Conservation (phyloP, 805 yeast species). For the Saccharomycopsis malanga region DNA sequence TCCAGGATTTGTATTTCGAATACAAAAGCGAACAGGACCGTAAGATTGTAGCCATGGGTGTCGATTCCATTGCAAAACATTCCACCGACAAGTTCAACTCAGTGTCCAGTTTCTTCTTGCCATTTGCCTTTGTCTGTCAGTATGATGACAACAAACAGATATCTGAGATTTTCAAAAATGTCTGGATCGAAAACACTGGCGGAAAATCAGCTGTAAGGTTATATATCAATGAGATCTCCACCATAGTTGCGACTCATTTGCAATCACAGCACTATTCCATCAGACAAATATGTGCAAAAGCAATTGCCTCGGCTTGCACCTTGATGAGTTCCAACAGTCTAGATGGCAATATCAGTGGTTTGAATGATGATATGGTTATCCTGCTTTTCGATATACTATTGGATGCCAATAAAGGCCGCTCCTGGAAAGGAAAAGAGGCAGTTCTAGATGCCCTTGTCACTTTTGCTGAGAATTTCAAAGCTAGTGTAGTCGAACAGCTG, state of each 20-base stretch:
- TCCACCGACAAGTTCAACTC: slow-evolving; percentile 60
- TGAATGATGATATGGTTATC: slow-evolving; percentile 26
- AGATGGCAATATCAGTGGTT: slow-evolving; percentile 25
- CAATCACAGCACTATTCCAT: slow-evolving; percentile 52
- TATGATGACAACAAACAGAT: slow-evolving; percentile 49
- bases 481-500: slow-evolving; percentile 26
- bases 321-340: slow-evolving; percentile 33
- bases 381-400: slow-evolving; percentile 47
- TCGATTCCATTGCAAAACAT: slow-evolving; percentile 59
- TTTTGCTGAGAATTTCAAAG: slow-evolving; percentile 34
- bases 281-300: slow-evolving; percentile 62
- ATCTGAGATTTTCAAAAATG: slow-evolving; percentile 43
- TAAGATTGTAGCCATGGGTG: slow-evolving; percentile 51
- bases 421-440: slow-evolving; percentile 84
- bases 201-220: slow-evolving; percentile 62
- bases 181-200: slow-evolving; percentile 77
- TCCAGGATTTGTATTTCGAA: slow-evolving; percentile 55
- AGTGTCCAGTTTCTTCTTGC: slow-evolving; percentile 59
- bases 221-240: slow-evolving; percentile 62
- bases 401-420: slow-evolving; percentile 62
- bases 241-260: slow-evolving; percentile 43
- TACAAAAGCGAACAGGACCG: slow-evolving; percentile 36
- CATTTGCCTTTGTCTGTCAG: slow-evolving; percentile 71
- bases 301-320: slow-evolving; percentile 54
- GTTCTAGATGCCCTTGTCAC: slow-evolving; percentile 64